A percentile compares a stretch with the other conserved stretches of the same genome.
Conservation (phyloP, 306 rosid genomes). For the Glycine tomentella region DNA sequence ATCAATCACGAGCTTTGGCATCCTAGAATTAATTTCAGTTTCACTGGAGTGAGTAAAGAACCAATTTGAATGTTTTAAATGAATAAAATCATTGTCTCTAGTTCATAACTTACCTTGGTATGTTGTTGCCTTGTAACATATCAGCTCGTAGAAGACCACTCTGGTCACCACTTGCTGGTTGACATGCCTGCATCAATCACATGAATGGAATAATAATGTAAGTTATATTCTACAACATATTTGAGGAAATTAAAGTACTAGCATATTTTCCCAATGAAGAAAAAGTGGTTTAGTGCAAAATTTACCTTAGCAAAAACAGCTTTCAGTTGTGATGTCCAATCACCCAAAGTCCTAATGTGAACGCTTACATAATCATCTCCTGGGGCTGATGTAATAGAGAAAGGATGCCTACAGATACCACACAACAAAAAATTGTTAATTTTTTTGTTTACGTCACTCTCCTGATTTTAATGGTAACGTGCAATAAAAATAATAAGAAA, state of each 20-base stretch:
- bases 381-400: constrained; percentile 89
- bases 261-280: neutral
- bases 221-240: neutral
- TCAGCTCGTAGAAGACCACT: constrained; percentile 37
- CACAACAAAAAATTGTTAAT: neutral
- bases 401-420: constrained; percentile 73
- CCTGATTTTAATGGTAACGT: neutral
- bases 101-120: constrained; percentile 15
- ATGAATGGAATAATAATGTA: constrained; percentile 1
- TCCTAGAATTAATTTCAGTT: constrained; percentile 52
- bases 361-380: constrained; percentile 86
- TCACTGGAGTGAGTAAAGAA: neutral
- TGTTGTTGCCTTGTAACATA: constrained; percentile 25
- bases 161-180: constrained; percentile 31
- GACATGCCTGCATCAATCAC: constrained; percentile 33
- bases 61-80: neutral
- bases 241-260: constrained; percentile 8
- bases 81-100: neutral
- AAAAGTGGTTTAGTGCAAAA: neutral
- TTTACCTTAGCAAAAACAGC: constrained; percentile 76
- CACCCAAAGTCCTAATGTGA: constrained; percentile 88
- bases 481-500: neutral
- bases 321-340: constrained; percentile 86
- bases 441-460: neutral
- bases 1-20: constrained; percentile 78